These are phyloP conservation scores for Pseudodiploospora longispora DNA, from an alignment of 2,329 filamentous ascomycete species.

Conservation along the genomic window DNA sequence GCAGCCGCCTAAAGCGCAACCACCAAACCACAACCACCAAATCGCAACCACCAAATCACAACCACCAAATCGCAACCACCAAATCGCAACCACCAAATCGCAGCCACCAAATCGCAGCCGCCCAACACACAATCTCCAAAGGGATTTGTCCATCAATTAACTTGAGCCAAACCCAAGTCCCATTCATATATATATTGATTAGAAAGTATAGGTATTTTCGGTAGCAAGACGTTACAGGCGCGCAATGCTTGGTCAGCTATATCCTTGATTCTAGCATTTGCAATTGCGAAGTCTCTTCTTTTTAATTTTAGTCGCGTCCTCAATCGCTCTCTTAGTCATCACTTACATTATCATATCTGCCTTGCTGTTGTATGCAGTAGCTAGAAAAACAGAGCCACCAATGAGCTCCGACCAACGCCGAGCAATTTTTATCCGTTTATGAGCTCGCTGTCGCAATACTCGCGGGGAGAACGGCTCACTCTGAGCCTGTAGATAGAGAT, in stretches of 20 bases:
- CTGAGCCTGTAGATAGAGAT: constrained; percentile 4
- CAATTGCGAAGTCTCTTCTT: constrained; percentile 2
- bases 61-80: no score
- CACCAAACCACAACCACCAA: no score
- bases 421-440: constrained; percentile 1
- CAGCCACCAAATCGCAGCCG: no score
- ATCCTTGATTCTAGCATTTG: constrained; percentile 3
- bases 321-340: neutral
- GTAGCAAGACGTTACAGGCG: constrained; percentile 1
- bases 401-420: constrained; percentile 4
- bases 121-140: no score
- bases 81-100: no score
- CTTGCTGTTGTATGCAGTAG: constrained; percentile 1
- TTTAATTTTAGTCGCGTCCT: neutral
- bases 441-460: neutral
- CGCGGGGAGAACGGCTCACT: constrained; percentile 1
- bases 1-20: no score
- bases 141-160: no score
- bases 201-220: constrained; percentile 1
- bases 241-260: neutral
- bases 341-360: constrained; percentile 6
- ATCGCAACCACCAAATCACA: no score
- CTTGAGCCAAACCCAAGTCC: no score
- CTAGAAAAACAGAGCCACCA: constrained; percentile 2
- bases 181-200: constrained; percentile 4